Evolutionary conservation across 1,139 yeast species (phyloP).

Genomic region (Suhomyces anneliseae): DNA sequence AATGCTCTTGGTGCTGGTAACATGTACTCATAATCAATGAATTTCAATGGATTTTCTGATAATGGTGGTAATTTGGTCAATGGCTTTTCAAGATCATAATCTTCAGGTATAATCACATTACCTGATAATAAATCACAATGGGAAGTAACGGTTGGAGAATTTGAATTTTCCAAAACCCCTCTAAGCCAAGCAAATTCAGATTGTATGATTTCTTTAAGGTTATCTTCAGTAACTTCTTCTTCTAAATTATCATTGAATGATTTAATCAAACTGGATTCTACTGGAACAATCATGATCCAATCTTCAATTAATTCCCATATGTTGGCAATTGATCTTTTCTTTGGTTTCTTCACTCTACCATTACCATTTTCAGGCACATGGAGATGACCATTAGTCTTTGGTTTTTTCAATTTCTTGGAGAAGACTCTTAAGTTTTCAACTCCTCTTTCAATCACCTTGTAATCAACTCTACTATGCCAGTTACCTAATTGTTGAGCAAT

Average conservation of each 20-base stretch:
- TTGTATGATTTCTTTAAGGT: constrained; percentile 39
- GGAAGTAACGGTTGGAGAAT: constrained; percentile 60
- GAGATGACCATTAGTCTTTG: constrained; percentile 7
- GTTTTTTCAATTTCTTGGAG: constrained; percentile 25
- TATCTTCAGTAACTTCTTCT: constrained; percentile 23
- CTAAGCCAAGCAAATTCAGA: constrained; percentile 60
- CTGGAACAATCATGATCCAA: constrained; percentile 65
- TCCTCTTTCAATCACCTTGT: constrained; percentile 50
- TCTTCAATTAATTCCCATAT: constrained; percentile 61
- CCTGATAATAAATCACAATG: constrained; percentile 77
- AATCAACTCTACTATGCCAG: constrained; percentile 59
- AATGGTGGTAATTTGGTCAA: constrained; percentile 25
- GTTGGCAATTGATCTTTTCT: constrained; percentile 40
- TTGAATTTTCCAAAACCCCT: constrained; percentile 31
- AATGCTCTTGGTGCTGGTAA: constrained; percentile 79
- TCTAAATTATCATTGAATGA: constrained; percentile 39
- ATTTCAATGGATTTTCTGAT: constrained; percentile 51
- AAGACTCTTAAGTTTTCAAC: constrained; percentile 46
- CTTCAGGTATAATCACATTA: constrained; percentile 62
- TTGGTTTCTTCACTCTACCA: constrained; percentile 18
- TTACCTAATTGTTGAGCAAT: constrained; percentile 71
- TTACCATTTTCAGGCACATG: constrained; percentile 4
- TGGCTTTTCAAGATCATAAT: constrained; percentile 19
- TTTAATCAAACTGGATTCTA: constrained; percentile 40
- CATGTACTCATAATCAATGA: constrained; percentile 82